A percentile compares a stretch with the other conserved stretches of the same genome.
Evolutionary conservation across 2,329 filamentous ascomycete species (phyloP).

Genomic region (Diaporthe eres): DNA sequence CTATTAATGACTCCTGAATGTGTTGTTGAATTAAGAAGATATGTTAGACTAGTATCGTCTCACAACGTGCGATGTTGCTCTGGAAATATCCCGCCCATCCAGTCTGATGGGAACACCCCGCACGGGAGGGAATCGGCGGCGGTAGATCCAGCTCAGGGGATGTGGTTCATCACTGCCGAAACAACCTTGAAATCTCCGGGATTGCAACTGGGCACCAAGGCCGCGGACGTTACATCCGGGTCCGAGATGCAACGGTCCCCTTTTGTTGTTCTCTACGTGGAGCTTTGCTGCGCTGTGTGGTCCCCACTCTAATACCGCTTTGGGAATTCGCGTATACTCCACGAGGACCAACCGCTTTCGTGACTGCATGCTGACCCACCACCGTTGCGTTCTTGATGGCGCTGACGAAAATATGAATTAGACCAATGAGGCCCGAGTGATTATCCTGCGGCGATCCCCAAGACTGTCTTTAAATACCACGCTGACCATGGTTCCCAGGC

Average conservation of each 20-base stretch:
- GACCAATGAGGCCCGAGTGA: neutral
- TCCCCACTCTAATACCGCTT: neutral
- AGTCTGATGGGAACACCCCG: neutral
- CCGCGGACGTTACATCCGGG: slow-evolving; percentile 4
- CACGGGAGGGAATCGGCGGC: neutral
- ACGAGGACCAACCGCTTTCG: neutral
- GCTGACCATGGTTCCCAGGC: neutral
- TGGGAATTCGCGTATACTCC: neutral
- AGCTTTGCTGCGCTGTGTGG: neutral
- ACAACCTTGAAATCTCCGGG: neutral
- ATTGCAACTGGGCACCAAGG: neutral
- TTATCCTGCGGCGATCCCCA: neutral
- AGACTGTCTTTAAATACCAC: neutral
- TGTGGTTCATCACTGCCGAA: neutral
- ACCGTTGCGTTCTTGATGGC: neutral
- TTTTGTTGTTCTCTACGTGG: neutral
- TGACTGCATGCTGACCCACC: neutral
- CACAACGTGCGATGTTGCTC: neutral
- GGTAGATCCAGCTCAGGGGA: neutral
- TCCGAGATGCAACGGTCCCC: neutral
- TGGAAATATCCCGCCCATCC: neutral
- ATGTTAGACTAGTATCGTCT: neutral
- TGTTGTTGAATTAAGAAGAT: neutral
- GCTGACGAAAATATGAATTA: neutral
- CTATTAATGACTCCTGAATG: neutral